Base-by-base conservation (phyloP, 2,329 filamentous ascomycete species). In the Trichothecium roseum region DNA sequence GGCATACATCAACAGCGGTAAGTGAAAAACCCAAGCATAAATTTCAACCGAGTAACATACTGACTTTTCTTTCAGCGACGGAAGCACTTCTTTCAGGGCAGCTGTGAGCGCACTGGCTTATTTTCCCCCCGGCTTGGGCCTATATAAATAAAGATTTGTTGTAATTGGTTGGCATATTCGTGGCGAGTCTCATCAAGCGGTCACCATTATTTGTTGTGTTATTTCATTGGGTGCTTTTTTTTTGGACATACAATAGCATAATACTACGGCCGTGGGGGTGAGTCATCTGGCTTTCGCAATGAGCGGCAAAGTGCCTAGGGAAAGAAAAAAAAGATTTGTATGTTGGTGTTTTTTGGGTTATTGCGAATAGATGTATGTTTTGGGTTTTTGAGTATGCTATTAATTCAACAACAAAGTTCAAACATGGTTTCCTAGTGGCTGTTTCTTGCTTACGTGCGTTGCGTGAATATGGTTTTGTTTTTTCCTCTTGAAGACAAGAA, bases 1-100 rank as follows among this genome's bases (percentile, higher is more conserved):
- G 60, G 78, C 84, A 39, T 98, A 95, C 60, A 96, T 98, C 55
- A 88, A 87, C 58, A 87, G 80, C 64, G 84, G 84, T 89, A 78
- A 63, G 81, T 74, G 44, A 8, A 16, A 32, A 41, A 12, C 37
- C 16, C 20, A 9, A 30, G 18, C 12, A 32, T 18, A 9, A 20
- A 16, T 33, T 36, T 41, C 40, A 35, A 55, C 10, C 26, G 14
- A 38, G 4, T 14, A 10, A 24, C 20, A 14, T 38, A 37, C 33
- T 52, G 42, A 53, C 43, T 31, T 35, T 17, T 28, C 14, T 22
- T 31, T 16, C 48, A 74, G 84, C 84, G 46, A 88, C 84, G 39
- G 84, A 88, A 60, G 83, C 83, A 35, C 68, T 88, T 42, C 66
- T 89, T 36, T 84, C 82, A 32, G 84, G 84, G 34, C 79, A 86